Percentiles rank a stretch among this genome's conserved stretches.
phyloP scores from a whole-genome alignment of 768 basidiomycete genomes.

The Cubamyces lactineus region DNA sequence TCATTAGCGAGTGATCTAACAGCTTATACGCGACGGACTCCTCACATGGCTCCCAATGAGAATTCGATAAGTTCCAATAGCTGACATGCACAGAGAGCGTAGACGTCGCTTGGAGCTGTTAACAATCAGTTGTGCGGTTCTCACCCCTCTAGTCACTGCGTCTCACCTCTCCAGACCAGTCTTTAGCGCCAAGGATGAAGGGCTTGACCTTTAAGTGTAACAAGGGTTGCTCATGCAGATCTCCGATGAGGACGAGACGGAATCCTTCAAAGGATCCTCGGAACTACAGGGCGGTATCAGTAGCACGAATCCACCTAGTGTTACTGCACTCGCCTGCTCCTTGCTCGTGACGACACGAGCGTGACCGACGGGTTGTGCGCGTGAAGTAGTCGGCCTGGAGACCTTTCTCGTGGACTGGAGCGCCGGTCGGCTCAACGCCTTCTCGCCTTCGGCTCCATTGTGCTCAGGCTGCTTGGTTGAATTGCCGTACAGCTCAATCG shows the following conservation, averaged over 20 bases:
- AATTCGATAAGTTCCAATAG: slow-evolving; percentile 97
- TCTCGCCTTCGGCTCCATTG: neutral
- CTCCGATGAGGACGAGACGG: slow-evolving; percentile 91
- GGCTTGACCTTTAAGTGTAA: slow-evolving; percentile 86
- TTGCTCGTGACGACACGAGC: slow-evolving; percentile 66
- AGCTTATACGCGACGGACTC: slow-evolving; percentile 5
- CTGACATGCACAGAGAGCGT: slow-evolving; percentile 82
- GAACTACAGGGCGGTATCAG: slow-evolving; percentile 51
- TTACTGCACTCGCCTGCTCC: slow-evolving; percentile 65
- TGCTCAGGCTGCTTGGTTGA: slow-evolving; percentile 31
- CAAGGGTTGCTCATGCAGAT: slow-evolving; percentile 93
- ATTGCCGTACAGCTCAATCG: slow-evolving; percentile 72
- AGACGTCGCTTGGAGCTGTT: slow-evolving; percentile 80
- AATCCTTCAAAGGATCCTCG: slow-evolving; percentile 90
- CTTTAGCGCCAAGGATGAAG: slow-evolving; percentile 80
- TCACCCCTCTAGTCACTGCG: neutral
- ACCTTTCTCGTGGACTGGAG: slow-evolving; percentile 14
- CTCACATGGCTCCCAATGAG: slow-evolving; percentile 95
- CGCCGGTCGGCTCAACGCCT: neutral
- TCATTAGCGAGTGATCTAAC: neutral
- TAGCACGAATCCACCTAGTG: neutral
- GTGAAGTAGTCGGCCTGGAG: slow-evolving; percentile 18
- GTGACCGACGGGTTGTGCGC: slow-evolving; percentile 32
- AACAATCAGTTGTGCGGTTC: neutral
- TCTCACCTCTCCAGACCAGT: slow-evolving; percentile 91